A percentile compares a stretch with the other conserved stretches of the same genome.
Evolutionary conservation across 2,329 filamentous ascomycete genomes (phyloP).

Genomic region (Stemphylium beticola): DNA sequence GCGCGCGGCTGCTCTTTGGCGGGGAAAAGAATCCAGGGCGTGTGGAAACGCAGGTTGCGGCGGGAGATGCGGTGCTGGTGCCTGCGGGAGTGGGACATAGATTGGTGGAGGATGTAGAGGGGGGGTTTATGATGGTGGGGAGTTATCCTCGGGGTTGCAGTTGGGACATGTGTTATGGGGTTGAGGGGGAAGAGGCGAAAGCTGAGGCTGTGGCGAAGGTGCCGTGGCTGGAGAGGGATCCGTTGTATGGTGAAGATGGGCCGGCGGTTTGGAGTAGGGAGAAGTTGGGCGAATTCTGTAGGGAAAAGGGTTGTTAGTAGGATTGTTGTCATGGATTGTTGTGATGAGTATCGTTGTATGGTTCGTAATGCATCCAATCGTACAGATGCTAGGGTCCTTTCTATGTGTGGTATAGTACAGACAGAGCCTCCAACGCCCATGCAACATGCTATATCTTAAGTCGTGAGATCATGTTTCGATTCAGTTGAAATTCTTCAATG

Average conservation of each 20-base stretch:
- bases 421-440: slow-evolving; percentile 11
- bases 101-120: slow-evolving; percentile 62
- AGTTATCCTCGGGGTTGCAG: slow-evolving; percentile 63
- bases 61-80: slow-evolving; percentile 69
- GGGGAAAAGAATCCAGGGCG: slow-evolving; percentile 65
- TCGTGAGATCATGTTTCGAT: slow-evolving; percentile 12
- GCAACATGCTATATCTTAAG: slow-evolving; percentile 1
- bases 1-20: slow-evolving; percentile 69
- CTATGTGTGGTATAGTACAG: slow-evolving; percentile 10
- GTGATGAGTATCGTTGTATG: background rate
- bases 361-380: slow-evolving; percentile 3
- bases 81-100: slow-evolving; percentile 71
- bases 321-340: background rate
- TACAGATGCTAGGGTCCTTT: slow-evolving; percentile 7
- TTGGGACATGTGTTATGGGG: slow-evolving; percentile 76
- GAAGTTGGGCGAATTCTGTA: slow-evolving; percentile 17
- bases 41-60: slow-evolving; percentile 62
- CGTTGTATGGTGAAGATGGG: slow-evolving; percentile 51
- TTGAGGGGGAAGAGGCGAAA: slow-evolving; percentile 61
- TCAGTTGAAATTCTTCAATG: background rate
- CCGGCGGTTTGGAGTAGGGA: slow-evolving; percentile 32
- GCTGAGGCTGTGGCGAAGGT: slow-evolving; percentile 57
- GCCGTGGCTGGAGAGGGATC: slow-evolving; percentile 66
- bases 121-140: slow-evolving; percentile 70
- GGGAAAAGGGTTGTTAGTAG: background rate